These are phyloP conservation scores for Begonia masoniana DNA, from an alignment of 306 rosid species.

Conservation along the genomic window DNA sequence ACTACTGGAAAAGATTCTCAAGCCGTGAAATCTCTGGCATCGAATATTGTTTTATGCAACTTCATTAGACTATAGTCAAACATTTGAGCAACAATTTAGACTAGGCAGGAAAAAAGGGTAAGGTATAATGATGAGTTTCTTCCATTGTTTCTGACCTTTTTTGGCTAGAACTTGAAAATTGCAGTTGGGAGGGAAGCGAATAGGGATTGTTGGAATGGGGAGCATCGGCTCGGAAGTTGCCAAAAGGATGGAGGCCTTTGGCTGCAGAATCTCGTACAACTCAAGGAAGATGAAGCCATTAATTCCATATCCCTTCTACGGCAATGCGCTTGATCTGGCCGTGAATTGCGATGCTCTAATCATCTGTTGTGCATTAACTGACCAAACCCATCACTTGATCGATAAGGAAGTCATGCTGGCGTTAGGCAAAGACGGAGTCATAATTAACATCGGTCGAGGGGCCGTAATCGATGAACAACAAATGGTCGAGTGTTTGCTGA, in stretches of 20 bases:
- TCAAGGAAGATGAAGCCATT: conserved; percentile 27
- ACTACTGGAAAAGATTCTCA: no score
- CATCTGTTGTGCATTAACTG: conserved; percentile 33
- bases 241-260: conserved; percentile 30
- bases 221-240: conserved; percentile 40
- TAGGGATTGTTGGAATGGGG: conserved; percentile 44
- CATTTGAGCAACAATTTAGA: no score
- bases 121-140: no score
- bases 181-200: conserved; percentile 31
- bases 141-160: background rate
- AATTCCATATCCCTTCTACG: conserved; percentile 21
- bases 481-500: conserved; percentile 14
- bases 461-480: conserved; percentile 30
- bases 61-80: no score
- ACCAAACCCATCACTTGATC: conserved; percentile 27
- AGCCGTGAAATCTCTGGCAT: no score
- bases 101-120: no score
- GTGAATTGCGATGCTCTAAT: conserved; percentile 16
- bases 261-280: conserved; percentile 29
- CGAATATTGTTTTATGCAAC: no score
- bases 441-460: conserved; percentile 38
- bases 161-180: background rate
- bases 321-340: conserved; percentile 31
- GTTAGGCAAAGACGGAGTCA: conserved; percentile 28
- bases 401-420: conserved; percentile 31